Evolutionary conservation across 1,139 yeast species (phyloP), one percentile per base, ranked within the genome.

Genomic region (Oligophagozyma castellii): DNA sequence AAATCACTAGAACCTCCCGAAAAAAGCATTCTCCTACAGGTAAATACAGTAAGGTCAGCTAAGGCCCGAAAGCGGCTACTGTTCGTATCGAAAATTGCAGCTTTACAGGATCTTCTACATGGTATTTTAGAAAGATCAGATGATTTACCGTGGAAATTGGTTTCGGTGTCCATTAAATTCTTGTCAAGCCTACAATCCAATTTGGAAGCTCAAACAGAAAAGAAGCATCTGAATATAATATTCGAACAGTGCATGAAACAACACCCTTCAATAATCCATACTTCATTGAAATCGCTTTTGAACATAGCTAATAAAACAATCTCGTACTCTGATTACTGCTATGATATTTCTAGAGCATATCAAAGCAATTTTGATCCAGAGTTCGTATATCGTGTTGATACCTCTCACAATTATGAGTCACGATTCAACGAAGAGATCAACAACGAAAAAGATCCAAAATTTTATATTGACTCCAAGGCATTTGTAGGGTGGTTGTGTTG

Each of bases 401-500:
- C 74, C 4, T 47, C 53, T 4, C 40, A 49, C 1, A 43, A 46
- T 5, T 76, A 63, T 40, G 55, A 51, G 4, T 49, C 55, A 0
- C 38, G 38, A 2, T 80, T 78, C 63, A 48, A 55, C 26, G 35
- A 48, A 3, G 92, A 80, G 42, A 56, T 78, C 59, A 45, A 47
- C n/a, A 68, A 70, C 40, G 49, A 59, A 12, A 55, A 56, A 0
- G 37, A 55, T 19, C 76, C 83, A 1, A 45, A 47, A 1, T 77
- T 59, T 43, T 77, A 56, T 40, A 58, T 76, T 37, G 89, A 78
- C 44, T 62, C 63, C 19, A 67, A 65, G 31, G 58, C 67, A 3
- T 63, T 59, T 45, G 55, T 59, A 8, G 94, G 95, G 0, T 80
- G 92, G 76, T 55, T 80, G 12, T 75, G 77, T 29, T 83, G 95